Percentiles rank a stretch among this genome's conserved stretches.
Evolutionary conservation across 2,329 filamentous ascomycete genomes (phyloP).

Genomic region (Stachybotrys elegans): DNA sequence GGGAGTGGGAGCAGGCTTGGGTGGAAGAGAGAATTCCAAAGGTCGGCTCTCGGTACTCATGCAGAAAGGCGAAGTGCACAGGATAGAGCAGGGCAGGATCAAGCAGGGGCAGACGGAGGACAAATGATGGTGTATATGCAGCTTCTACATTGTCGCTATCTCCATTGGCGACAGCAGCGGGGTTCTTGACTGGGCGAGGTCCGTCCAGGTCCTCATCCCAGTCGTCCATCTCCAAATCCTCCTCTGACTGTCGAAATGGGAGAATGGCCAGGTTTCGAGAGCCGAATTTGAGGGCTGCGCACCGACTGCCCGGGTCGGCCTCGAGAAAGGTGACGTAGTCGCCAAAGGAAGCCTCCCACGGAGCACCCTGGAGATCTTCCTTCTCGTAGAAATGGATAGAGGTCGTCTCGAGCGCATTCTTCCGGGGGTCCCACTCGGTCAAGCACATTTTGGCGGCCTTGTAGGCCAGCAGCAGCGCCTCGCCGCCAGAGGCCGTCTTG

Average conservation of each 20-base stretch:
- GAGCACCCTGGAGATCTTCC: slow-evolving; percentile 77
- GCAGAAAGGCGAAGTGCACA: slow-evolving; percentile 84
- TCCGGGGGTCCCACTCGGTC: slow-evolving; percentile 86
- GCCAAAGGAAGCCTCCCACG: slow-evolving; percentile 73
- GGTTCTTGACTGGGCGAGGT: slow-evolving; percentile 49
- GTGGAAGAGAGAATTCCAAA: slow-evolving; percentile 89
- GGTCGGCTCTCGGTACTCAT: slow-evolving; percentile 96
- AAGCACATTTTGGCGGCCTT: slow-evolving; percentile 90
- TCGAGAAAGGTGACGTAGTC: slow-evolving; percentile 77
- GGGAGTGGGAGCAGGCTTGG: slow-evolving; percentile 64
- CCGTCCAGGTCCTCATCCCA: slow-evolving; percentile 81
- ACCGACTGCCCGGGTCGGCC: slow-evolving; percentile 87
- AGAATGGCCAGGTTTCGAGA: slow-evolving; percentile 84
- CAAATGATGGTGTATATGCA: slow-evolving; percentile 87
- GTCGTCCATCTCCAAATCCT: slow-evolving; percentile 87
- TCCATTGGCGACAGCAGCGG: slow-evolving; percentile 27
- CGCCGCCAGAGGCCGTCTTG: slow-evolving; percentile 72
- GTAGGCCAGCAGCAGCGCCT: slow-evolving; percentile 77
- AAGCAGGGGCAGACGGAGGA: slow-evolving; percentile 81
- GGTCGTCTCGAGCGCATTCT: slow-evolving; percentile 73
- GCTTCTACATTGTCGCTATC: slow-evolving; percentile 42
- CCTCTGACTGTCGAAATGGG: slow-evolving; percentile 80
- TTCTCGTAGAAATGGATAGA: slow-evolving; percentile 99
- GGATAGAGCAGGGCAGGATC: slow-evolving; percentile 85
- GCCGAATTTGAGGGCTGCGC: slow-evolving; percentile 91